Evolutionary conservation across 345 rosid genomes (phyloP).

Genomic region (Gynandropsis gynandra): DNA sequence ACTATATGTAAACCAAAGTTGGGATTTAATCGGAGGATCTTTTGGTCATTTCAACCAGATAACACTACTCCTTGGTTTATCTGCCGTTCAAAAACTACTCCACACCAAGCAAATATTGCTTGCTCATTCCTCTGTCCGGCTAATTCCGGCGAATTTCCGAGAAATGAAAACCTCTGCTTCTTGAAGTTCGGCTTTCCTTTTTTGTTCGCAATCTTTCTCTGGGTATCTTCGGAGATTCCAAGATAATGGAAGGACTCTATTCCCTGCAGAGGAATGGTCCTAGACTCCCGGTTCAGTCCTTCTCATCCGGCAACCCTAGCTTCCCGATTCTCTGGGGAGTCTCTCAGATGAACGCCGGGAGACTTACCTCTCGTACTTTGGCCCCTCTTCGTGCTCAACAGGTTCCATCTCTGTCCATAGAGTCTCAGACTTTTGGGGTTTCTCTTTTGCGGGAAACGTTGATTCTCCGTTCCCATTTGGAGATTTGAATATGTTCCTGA

Average conservation of each 20-base stretch:
- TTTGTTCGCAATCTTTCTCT: no score
- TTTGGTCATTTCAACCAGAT: no score
- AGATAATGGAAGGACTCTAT: conserved; percentile 42
- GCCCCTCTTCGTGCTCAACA: conserved; percentile 45
- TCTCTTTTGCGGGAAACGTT: not conserved
- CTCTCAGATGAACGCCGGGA: conserved; percentile 21
- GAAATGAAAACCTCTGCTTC: no score
- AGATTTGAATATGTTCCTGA: not conserved
- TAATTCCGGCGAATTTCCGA: no score
- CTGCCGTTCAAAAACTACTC: no score
- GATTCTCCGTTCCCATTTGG: not conserved
- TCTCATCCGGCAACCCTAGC: conserved; percentile 18
- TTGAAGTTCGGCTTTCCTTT: no score
- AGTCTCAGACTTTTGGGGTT: not conserved
- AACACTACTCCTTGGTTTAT: no score
- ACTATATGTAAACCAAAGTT: no score
- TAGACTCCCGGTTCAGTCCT: conserved; percentile 20
- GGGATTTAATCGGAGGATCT: no score
- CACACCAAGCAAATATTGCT: no score
- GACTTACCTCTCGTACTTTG: conserved; percentile 20
- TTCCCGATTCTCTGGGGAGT: conserved; percentile 17
- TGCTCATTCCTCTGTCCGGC: no score
- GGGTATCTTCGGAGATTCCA: no score
- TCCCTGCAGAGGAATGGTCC: conserved; percentile 20
- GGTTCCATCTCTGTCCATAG: conserved; percentile 24